Conservation (phyloP, 495 filamentous ascomycete genomes). For the Tuber aestivum region DNA sequence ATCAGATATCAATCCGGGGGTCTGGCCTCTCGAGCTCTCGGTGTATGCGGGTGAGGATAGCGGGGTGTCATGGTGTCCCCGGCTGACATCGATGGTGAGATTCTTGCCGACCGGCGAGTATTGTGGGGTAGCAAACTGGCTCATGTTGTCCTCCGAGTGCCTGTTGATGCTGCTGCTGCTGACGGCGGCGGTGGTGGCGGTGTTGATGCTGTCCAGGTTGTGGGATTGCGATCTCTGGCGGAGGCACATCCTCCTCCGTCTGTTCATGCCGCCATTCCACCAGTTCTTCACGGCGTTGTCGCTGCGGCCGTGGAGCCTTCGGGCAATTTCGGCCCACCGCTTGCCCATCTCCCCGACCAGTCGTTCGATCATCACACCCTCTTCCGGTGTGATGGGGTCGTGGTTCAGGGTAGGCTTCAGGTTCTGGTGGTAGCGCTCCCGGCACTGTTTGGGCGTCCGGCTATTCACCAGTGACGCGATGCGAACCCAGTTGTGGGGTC, state of each 20-base stretch:
- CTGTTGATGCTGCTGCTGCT: slow-evolving; percentile 16
- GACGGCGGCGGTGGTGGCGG: slow-evolving; percentile 31
- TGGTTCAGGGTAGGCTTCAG: slow-evolving; percentile 87
- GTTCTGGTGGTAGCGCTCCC: slow-evolving; percentile 93
- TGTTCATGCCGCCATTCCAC: slow-evolving; percentile 96
- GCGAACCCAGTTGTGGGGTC: slow-evolving; percentile 85
- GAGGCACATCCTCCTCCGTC: slow-evolving; percentile 53
- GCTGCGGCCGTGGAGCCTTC: slow-evolving; percentile 76
- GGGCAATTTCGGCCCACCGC: slow-evolving; percentile 91
- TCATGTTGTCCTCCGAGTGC: slow-evolving; percentile 35
- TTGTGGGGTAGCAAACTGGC: slow-evolving; percentile 21
- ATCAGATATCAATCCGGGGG: slow-evolving; percentile 68
- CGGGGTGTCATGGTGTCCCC: slow-evolving; percentile 53
- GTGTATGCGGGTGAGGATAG: slow-evolving; percentile 66
- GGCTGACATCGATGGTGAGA: slow-evolving; percentile 48
- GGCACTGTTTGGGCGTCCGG: slow-evolving; percentile 89
- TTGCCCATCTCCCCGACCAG: slow-evolving; percentile 79
- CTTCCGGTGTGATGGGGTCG: slow-evolving; percentile 83
- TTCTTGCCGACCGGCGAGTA: slow-evolving; percentile 41
- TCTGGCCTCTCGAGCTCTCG: slow-evolving; percentile 54
- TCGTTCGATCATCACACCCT: slow-evolving; percentile 74
- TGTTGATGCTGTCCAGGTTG: slow-evolving; percentile 42
- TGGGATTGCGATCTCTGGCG: slow-evolving; percentile 47
- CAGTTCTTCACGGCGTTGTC: slow-evolving; percentile 99
- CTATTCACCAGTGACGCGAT: slow-evolving; percentile 71